Base-by-base conservation (phyloP, 805 yeast genomes). In the Barnettozyma siamensis region DNA sequence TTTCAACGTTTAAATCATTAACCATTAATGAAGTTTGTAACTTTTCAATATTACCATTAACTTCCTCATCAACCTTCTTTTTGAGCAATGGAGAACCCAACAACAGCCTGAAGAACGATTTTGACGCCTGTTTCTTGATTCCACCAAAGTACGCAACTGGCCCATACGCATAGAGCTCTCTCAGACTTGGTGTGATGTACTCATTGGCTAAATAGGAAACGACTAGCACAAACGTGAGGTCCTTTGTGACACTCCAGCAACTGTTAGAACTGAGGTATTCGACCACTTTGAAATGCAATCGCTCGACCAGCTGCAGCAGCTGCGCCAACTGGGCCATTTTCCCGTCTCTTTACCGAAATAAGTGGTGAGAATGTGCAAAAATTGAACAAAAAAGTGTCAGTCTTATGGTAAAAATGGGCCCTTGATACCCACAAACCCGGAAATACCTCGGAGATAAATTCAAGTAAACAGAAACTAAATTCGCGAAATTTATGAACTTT, bases 11-110 rank as follows among this genome's bases (percentile, higher is more conserved):
- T 0, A 65, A 65, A 40, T 79, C 75, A 44, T 77, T 76, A 42
- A 70, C 69, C 38, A 89, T 74, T 42, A 91, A 52, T 17, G 72
- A 70, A 0, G 62, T 48, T 47, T 88, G 88, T 27, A 91, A 62
- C 18, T 67, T 65, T 1, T 35, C 57, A 2, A 73, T 59, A 0
- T 75, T 75, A 33, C 65, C 66, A 5, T 44, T 43, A 2, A 89
- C 70, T 55, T 89, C 89, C 20, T 60, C 54, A 30, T 81, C 78
- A 7, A 91, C 82, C 50, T 74, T 75, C 1, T 55, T 46, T 41
- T 67, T 74, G 19, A 86, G 46, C 1, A 73, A 64, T 2, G 89
- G 88, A 6, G 82, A 61, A 0, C 59, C 42, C 19, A 75, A 50
- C 4, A 76, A 24, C 24, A 59, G 33, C 6, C 46, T 40, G 48